Evolutionary conservation across 1,139 yeast species (phyloP), one percentile per base, ranked within the genome.

Genomic region (Suhomyces maxii): DNA sequence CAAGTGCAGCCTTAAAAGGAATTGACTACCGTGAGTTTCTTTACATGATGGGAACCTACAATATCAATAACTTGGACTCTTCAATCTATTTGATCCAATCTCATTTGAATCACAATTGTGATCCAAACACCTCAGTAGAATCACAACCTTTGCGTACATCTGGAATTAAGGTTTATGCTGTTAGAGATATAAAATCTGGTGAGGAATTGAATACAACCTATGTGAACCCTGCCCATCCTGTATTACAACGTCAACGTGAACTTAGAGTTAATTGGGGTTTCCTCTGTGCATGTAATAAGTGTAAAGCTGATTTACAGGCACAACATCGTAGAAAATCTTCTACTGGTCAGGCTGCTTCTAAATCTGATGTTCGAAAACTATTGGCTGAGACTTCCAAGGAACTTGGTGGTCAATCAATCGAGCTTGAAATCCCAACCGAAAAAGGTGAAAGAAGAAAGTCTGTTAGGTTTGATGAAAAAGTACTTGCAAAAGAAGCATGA

Each of bases 191-290:
- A 37, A 67, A 67, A 45, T 71, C 78, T 2, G 87, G 85, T 13
- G 90, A 86, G 55, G 95, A 88, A 59, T 72, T 89, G 41, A 70
- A 80, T 0, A 82, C 88, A 1, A 75, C 86, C 1, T 89, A 89
- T 56, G 89, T 88, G 1, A 82, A 86, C 55, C 89, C 91, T 2
- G 64, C 71, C 8, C 83, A 81, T 57, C 80, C 82, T 3, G 79
- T 84, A 7, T 79, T 75, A 39, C 82, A 83, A 53, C 78, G 96
- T 54, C 84, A 82, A 57, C 67, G 87, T 51, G 84, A 80, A 52
- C 68, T 89, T 42, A 69, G 91, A 47, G 82, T 83, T n/a, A 84
- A 86, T 56, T 89, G 90, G 89, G 96, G 96, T 6, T 89, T 89
- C 61, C 58, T 77, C n/a, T 89, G 96, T 63, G 67, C 63, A 26